Evolutionary conservation across 2,329 filamentous ascomycete genomes (phyloP).

Genomic region (Ophiostoma tasmaniense): DNA sequence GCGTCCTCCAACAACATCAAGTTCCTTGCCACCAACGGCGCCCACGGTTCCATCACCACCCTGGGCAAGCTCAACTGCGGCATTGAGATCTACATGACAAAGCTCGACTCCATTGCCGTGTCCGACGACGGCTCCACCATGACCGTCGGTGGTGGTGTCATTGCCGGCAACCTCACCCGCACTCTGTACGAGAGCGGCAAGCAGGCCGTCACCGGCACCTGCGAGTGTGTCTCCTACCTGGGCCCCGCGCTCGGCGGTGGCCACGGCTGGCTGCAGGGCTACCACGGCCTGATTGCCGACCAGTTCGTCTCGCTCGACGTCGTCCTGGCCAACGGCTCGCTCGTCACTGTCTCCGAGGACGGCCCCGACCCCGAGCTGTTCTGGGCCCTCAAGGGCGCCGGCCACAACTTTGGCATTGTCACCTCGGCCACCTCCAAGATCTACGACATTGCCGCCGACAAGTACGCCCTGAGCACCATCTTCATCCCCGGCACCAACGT

Average conservation of each 20-base stretch:
- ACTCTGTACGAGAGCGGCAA: slow-evolving; percentile 42
- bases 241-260: slow-evolving; percentile 48
- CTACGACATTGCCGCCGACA: slow-evolving; percentile 31
- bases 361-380: slow-evolving; percentile 38
- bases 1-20: slow-evolving; percentile 28
- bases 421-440: slow-evolving; percentile 39
- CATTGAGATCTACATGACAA: slow-evolving; percentile 46
- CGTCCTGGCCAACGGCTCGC: slow-evolving; percentile 41
- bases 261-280: slow-evolving; percentile 46
- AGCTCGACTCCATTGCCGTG: slow-evolving; percentile 42
- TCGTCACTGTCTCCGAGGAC: slow-evolving; percentile 28
- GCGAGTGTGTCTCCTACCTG: slow-evolving; percentile 38
- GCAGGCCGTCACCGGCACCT: slow-evolving; percentile 49
- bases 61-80: slow-evolving; percentile 38
- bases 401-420: slow-evolving; percentile 48
- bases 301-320: slow-evolving; percentile 44
- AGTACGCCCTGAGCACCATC: slow-evolving; percentile 34
- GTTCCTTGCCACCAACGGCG: slow-evolving; percentile 45
- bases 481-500: slow-evolving; percentile 38
- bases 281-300: slow-evolving; percentile 44
- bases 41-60: slow-evolving; percentile 43
- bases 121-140: slow-evolving; percentile 38
- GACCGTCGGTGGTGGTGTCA: slow-evolving; percentile 41
- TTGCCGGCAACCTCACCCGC: slow-evolving; percentile 47
- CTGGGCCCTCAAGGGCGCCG: slow-evolving; percentile 49